phyloP scores from a whole-genome alignment of 441 rosid genomes.

The Erodium moschatum region DNA sequence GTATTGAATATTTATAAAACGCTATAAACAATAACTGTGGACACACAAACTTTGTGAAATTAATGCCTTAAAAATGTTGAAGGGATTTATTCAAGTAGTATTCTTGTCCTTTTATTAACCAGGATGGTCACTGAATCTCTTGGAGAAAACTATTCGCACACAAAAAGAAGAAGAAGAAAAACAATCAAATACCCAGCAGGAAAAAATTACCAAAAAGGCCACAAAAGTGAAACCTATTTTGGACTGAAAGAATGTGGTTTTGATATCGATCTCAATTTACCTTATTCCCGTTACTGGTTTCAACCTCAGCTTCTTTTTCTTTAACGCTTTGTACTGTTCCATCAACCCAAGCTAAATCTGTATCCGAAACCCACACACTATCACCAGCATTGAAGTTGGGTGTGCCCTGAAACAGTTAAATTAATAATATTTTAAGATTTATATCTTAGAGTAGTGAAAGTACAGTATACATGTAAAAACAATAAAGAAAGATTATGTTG shows the following conservation, averaged over 20 bases:
- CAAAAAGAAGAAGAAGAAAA: not conserved
- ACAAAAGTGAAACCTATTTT: not conserved
- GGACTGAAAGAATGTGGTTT: not conserved
- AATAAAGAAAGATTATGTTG: not conserved
- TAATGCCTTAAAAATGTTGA: not conserved
- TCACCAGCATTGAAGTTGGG: conserved; percentile 75
- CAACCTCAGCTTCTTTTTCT: conserved; percentile 48
- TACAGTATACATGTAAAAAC: not conserved
- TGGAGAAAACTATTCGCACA: not conserved
- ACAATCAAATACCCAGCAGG: not conserved
- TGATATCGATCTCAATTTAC: conserved; percentile 19
- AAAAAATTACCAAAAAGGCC: not conserved
- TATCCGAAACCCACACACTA: conserved; percentile 78
- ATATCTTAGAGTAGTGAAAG: not conserved
- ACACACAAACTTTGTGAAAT: not conserved
- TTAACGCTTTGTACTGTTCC: conserved; percentile 58
- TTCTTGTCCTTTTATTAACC: not conserved
- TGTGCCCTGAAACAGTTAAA: conserved; percentile 41
- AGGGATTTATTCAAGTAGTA: not conserved
- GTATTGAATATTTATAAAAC: not conserved
- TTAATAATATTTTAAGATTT: not conserved
- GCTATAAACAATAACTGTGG: not conserved
- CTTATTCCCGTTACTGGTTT: conserved; percentile 50
- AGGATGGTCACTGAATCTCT: not conserved
- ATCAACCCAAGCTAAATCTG: conserved; percentile 67